These are phyloP conservation scores for Cenococcum geophilum DNA, from an alignment of 495 filamentous ascomycete genomes.

Conservation along the genomic window DNA sequence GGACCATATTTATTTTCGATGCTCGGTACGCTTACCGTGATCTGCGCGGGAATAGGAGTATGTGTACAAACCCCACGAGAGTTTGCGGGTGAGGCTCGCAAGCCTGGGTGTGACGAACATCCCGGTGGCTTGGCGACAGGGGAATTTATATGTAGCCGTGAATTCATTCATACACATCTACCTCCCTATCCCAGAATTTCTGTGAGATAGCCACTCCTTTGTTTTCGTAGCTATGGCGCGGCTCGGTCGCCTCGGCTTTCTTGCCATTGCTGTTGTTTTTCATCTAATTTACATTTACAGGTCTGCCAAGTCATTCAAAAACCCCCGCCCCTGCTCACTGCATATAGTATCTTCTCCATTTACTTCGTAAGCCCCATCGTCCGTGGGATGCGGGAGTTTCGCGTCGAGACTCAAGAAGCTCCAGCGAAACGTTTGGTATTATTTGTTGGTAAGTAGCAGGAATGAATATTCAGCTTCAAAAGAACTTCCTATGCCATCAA, in stretches of 20 bases:
- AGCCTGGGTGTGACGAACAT: neutral
- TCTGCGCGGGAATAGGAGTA: no score
- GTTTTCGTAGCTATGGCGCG: slow-evolving; percentile 42
- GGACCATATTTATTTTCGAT: no score
- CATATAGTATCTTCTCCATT: slow-evolving; percentile 77
- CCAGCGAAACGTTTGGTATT: slow-evolving; percentile 88
- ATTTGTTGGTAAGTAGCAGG: slow-evolving; percentile 69
- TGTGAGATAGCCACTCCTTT: slow-evolving; percentile 27
- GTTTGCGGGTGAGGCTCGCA: neutral
- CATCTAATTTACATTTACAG: slow-evolving; percentile 92
- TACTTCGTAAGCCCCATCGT: slow-evolving; percentile 99
- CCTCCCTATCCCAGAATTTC: slow-evolving; percentile 14
- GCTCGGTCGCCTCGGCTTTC: slow-evolving; percentile 77
- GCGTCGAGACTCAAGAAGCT: slow-evolving; percentile 61
- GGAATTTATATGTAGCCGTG: neutral
- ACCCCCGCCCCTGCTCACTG: neutral
- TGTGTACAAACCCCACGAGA: no score
- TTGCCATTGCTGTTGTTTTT: slow-evolving; percentile 86
- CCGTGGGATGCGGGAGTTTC: slow-evolving; percentile 82
- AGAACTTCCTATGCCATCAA: slow-evolving; percentile 10
- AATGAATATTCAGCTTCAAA: neutral
- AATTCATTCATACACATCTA: neutral
- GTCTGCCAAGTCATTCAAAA: neutral
- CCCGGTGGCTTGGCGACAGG: neutral
- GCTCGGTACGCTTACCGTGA: no score